Evolutionary conservation across 2,329 filamentous ascomycete species (phyloP), one percentile per base, ranked within the genome.

Genomic region (Alternaria panax): DNA sequence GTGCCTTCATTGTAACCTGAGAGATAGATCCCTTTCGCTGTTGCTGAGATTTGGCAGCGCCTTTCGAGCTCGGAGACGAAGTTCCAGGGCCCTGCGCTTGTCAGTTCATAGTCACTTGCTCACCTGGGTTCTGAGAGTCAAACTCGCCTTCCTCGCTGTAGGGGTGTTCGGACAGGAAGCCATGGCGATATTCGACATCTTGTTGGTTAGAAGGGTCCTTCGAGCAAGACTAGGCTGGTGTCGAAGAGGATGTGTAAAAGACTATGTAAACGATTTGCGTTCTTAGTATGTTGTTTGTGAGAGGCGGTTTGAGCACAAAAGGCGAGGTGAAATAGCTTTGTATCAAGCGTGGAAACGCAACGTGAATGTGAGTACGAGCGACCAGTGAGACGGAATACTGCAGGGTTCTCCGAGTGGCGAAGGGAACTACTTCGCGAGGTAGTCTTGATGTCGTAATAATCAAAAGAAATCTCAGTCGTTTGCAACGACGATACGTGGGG

Each of bases 111-210:
- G 2, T 14, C 22, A 18, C 4, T 22, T 46, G 9, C 9, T 36
- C n/a, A 3, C 27, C 7, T 16, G n/a, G n/a, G 3, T 14, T 18
- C 1, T 2, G 11, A 5, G 2, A 18, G 1, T 14, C 22, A n/a
- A 11, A 27, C 41, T 30, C 56, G 63, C 61, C 36, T 64, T 64
- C 7, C 55, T 53, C n/a, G 58, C 64, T 18, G 51, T 58, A 14
- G 59, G 57, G 1, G 57, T 55, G 7, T 50, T 52, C 6, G 60
- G 53, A 24, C 42, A 50, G 24, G 42, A 22, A 9, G 43, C 38
- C 54, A 63, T 60, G 8, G 22, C 18, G 22, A 7, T 0, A 36
- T 16, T 28, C 1, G 28, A 16, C 27, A 36, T 43, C 5, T n/a
- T 24, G 11, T 24, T 41, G 1, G 7, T 16, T 16, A 5, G 20